These are phyloP conservation scores for Apiospora phragmitis DNA, from an alignment of 2,329 filamentous ascomycete species.

Conservation along the genomic window DNA sequence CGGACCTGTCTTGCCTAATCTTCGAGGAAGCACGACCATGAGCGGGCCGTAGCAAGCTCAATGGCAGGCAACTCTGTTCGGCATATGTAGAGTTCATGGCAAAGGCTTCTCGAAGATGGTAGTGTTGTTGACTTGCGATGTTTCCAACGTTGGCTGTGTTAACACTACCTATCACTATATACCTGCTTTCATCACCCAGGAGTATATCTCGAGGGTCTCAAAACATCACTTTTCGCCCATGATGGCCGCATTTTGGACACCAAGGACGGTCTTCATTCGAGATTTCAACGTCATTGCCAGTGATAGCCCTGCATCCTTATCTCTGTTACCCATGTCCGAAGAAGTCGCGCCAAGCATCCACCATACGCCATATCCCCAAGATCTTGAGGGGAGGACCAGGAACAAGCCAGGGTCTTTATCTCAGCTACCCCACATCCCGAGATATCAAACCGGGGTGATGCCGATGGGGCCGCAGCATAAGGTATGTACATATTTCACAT, in stretches of 20 bases:
- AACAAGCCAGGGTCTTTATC: background rate
- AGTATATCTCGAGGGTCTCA: background rate
- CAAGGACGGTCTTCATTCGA: background rate
- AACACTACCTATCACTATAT: background rate
- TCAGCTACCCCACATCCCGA: conserved; percentile 1
- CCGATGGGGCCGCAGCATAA: background rate
- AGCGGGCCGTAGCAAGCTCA: background rate
- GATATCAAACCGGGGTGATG: background rate
- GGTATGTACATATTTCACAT: background rate
- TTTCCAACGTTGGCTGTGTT: background rate
- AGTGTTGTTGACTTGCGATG: too few species aligned
- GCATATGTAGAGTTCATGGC: background rate
- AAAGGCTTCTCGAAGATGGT: background rate
- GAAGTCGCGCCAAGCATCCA: background rate
- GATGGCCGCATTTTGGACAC: background rate
- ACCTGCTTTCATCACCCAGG: background rate
- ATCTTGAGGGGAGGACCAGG: background rate
- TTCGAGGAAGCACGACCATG: background rate
- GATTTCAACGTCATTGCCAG: background rate
- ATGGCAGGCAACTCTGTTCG: background rate
- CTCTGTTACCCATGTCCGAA: background rate
- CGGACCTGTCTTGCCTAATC: background rate
- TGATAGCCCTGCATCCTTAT: background rate
- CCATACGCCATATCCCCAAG: background rate
- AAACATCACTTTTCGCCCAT: background rate